Conservation (phyloP, 2,329 filamentous ascomycete genomes). For the Penicillium sp. region DNA sequence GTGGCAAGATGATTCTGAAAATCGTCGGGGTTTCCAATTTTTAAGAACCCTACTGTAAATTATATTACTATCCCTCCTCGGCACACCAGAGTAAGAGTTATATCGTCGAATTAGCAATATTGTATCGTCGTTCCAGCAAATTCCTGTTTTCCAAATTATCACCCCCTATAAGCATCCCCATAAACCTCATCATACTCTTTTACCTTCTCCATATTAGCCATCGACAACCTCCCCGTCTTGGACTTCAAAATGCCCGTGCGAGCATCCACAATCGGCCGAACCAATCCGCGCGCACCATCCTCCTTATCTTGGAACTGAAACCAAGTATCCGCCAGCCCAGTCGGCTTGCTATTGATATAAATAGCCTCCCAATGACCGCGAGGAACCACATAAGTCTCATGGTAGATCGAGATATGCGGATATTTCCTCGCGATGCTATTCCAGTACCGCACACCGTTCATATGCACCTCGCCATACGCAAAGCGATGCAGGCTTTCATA, state of each 20-base stretch:
- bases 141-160: background rate
- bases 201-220: constrained; percentile 7
- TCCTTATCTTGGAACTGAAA: background rate
- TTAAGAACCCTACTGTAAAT: too few species aligned
- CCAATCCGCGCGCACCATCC: background rate
- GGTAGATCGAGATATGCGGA: constrained; percentile 49
- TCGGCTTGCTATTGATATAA: constrained; percentile 46
- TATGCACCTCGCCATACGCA: constrained; percentile 47
- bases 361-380: constrained; percentile 49
- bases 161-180: background rate
- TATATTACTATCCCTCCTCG: too few species aligned
- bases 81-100: too few species aligned
- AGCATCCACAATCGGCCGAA: constrained; percentile 17
- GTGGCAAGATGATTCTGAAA: too few species aligned
- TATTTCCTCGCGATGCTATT: constrained; percentile 39
- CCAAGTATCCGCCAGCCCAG: constrained; percentile 30
- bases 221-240: background rate
- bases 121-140: too few species aligned
- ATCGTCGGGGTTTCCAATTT: too few species aligned
- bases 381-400: constrained; percentile 50
- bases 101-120: too few species aligned
- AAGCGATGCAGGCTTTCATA: constrained; percentile 50
- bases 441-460: constrained; percentile 52
- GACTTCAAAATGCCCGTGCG: constrained; percentile 6
- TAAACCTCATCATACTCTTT: constrained; percentile 5